Conservation (phyloP, 495 filamentous ascomycete species). For the Tetracladium marchalianum region DNA sequence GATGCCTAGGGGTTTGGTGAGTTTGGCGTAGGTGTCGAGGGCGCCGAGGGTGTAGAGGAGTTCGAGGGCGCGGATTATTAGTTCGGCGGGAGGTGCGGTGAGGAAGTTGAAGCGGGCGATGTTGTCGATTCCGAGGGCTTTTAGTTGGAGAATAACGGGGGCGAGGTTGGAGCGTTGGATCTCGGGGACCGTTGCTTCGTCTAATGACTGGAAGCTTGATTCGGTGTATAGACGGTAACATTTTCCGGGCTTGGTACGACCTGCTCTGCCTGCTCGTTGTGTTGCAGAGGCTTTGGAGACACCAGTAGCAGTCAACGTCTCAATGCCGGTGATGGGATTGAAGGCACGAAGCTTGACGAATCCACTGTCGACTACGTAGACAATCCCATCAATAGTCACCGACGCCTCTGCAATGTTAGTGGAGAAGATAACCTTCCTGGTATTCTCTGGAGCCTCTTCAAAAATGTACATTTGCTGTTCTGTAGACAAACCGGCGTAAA, state of each 20-base stretch:
- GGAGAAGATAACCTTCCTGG: conserved; percentile 83
- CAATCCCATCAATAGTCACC: conserved; percentile 86
- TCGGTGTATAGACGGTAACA: conserved; percentile 93
- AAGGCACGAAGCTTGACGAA: conserved; percentile 88
- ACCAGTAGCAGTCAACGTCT: conserved; percentile 76
- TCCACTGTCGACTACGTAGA: conserved; percentile 87
- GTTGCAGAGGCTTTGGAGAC: conserved; percentile 89
- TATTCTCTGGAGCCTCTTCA: conserved; percentile 73
- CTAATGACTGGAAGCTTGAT: conserved; percentile 55
- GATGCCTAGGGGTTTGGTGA: conserved; percentile 76
- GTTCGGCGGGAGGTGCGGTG: conserved; percentile 78
- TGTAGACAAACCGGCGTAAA: conserved; percentile 81
- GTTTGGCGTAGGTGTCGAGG: conserved; percentile 81
- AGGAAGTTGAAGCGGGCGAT: conserved; percentile 85
- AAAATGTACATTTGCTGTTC: conserved; percentile 93
- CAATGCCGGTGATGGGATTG: conserved; percentile 81
- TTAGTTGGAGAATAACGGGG: conserved; percentile 83
- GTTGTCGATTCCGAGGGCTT: conserved; percentile 94
- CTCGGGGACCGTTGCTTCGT: conserved; percentile 73
- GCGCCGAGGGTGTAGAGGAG: conserved; percentile 83
- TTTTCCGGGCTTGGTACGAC: conserved; percentile 86
- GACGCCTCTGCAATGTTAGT: conserved; percentile 97
- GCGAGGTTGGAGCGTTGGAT: conserved; percentile 92
- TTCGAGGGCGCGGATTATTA: conserved; percentile 82
- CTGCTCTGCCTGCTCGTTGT: conserved; percentile 86